Percentiles rank a stretch among this genome's conserved stretches.
Conservation (phyloP, 768 basidiomycete genomes). For the Lactarius akahatsu region DNA sequence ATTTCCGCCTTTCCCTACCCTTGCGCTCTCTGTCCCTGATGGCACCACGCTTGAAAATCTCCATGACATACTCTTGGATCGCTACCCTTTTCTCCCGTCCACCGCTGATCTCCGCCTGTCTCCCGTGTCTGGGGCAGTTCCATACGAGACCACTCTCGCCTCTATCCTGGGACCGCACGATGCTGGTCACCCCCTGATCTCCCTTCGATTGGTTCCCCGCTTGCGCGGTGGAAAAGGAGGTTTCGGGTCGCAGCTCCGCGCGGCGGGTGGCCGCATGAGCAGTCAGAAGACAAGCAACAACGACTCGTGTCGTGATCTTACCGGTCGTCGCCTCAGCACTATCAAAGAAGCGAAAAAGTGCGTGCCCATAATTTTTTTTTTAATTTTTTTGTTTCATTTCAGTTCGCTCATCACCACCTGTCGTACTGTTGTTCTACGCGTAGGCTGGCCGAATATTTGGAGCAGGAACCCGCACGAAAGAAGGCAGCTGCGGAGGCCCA, state of each 20-base stretch:
- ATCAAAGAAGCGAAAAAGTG: slow-evolving; percentile 96
- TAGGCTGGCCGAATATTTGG: slow-evolving; percentile 84
- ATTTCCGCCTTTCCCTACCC: slow-evolving; percentile 59
- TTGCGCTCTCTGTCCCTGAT: slow-evolving; percentile 47
- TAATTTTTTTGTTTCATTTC: neutral
- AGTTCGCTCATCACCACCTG: neutral
- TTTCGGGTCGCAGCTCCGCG: slow-evolving; percentile 93
- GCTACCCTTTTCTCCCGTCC: slow-evolving; percentile 49
- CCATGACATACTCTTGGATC: slow-evolving; percentile 44
- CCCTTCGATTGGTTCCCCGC: slow-evolving; percentile 69
- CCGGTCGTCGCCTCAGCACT: slow-evolving; percentile 84
- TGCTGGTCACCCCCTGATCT: slow-evolving; percentile 45
- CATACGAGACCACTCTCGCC: slow-evolving; percentile 38
- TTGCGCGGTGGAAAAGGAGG: slow-evolving; percentile 94
- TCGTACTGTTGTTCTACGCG: neutral
- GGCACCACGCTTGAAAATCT: slow-evolving; percentile 44
- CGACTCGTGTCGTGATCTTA: slow-evolving; percentile 92
- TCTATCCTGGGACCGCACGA: slow-evolving; percentile 36
- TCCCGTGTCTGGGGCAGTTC: slow-evolving; percentile 39
- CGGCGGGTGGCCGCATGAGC: slow-evolving; percentile 97
- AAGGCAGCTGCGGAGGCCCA: slow-evolving; percentile 76
- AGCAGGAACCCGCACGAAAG: slow-evolving; percentile 76
- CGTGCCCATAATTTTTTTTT: slow-evolving; percentile 31
- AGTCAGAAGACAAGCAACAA: slow-evolving; percentile 94
- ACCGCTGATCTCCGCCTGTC: slow-evolving; percentile 44